These are phyloP conservation scores for Pichia sp. DNA, from an alignment of 1,139 yeast genomes.

Conservation along the genomic window DNA sequence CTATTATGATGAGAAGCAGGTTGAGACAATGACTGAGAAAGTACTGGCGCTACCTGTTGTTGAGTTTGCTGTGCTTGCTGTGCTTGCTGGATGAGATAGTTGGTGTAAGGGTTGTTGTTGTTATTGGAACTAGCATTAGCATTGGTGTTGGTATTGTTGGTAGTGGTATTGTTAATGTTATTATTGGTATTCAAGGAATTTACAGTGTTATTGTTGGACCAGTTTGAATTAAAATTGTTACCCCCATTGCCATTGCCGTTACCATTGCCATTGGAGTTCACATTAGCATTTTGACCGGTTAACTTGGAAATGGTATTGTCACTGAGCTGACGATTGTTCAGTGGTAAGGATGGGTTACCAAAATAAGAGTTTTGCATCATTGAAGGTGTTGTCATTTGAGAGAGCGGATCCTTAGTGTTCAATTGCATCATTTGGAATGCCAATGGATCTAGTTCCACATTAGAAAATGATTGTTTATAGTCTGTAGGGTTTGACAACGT, in stretches of 20 bases:
- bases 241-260: slow-evolving; percentile 1
- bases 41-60: background rate
- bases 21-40: too few relatives aligned
- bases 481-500: too few relatives aligned
- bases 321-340: slow-evolving; percentile 9
- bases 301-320: too few relatives aligned
- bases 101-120: slow-evolving; percentile 5
- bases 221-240: slow-evolving; percentile 1
- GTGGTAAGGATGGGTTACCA: too few relatives aligned
- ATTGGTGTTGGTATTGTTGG: background rate
- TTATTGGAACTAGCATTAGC: slow-evolving; percentile 1
- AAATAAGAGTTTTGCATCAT: slow-evolving; percentile 9
- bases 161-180: slow-evolving; percentile 3
- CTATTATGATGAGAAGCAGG: too few relatives aligned
- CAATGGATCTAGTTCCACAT: slow-evolving; percentile 23
- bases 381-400: slow-evolving; percentile 11
- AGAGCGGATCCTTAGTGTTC: slow-evolving; percentile 9
- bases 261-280: slow-evolving; percentile 1
- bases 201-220: background rate
- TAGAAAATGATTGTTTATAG: slow-evolving; percentile 13
- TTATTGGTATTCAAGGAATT: background rate
- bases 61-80: slow-evolving; percentile 10
- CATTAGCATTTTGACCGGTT: background rate
- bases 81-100: slow-evolving; percentile 8
- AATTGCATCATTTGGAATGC: slow-evolving; percentile 22